phyloP scores from a whole-genome alignment of 192 early-diverging fungal species.

The Coemansia asiatica region DNA sequence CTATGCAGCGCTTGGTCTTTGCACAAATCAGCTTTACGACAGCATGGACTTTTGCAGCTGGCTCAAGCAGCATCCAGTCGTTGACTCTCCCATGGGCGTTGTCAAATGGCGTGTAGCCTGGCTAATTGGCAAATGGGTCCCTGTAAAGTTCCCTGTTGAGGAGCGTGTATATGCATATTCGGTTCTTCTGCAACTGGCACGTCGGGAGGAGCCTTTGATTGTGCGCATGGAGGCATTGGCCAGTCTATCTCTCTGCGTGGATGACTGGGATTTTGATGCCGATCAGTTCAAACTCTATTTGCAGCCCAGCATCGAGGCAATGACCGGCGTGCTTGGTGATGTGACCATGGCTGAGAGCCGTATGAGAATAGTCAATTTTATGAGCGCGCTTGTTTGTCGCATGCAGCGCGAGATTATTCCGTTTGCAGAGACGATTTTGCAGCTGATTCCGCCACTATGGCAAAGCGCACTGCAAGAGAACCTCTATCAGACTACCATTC shows the following conservation, averaged over 20 bases:
- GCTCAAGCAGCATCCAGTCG: conserved; percentile 57
- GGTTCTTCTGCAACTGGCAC: conserved; percentile 68
- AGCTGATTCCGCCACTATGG: conserved; percentile 81
- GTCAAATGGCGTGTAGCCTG: conserved; percentile 73
- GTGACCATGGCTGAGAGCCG: conserved; percentile 74
- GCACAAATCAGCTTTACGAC: conserved; percentile 79
- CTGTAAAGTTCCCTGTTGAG: conserved; percentile 68
- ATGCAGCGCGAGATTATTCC: conserved; percentile 76
- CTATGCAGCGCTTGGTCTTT: conserved; percentile 76
- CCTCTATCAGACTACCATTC: conserved; percentile 77
- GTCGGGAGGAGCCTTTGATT: conserved; percentile 71
- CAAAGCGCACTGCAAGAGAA: conserved; percentile 69
- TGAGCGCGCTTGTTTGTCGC: conserved; percentile 75
- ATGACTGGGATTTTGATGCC: conserved; percentile 88
- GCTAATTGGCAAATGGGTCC: conserved; percentile 85
- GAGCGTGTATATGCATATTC: conserved; percentile 69
- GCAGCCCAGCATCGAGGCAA: conserved; percentile 57
- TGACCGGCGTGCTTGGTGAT: conserved; percentile 63
- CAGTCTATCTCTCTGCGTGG: conserved; percentile 66
- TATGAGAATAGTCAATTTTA: conserved; percentile 71
- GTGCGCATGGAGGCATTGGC: conserved; percentile 77
- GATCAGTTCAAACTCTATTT: conserved; percentile 67
- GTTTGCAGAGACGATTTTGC: conserved; percentile 69
- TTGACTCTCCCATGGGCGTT: conserved; percentile 40
- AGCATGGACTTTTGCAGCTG: conserved; percentile 79